Evolutionary conservation across 257 asterid genomes (phyloP).

Genomic region (Mentha longifolia): DNA sequence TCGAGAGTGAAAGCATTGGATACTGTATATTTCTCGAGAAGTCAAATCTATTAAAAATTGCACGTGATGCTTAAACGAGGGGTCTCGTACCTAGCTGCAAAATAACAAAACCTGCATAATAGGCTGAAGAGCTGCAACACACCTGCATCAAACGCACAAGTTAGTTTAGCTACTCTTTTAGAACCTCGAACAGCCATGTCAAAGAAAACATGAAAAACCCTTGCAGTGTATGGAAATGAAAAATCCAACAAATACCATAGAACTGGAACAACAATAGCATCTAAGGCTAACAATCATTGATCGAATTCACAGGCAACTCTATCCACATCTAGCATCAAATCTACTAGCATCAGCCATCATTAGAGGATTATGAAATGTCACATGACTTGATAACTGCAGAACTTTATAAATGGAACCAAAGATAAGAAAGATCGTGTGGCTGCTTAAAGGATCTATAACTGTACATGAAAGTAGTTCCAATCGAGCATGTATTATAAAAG

Average conservation of each 20-base stretch:
- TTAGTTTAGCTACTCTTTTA: neutral
- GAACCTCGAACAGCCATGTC: neutral
- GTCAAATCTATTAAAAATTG: conserved; percentile 11
- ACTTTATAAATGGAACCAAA: neutral
- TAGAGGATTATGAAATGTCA: neutral
- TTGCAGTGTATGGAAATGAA: neutral
- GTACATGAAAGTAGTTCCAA: neutral
- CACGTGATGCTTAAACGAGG: neutral
- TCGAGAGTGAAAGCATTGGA: neutral
- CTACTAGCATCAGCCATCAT: neutral
- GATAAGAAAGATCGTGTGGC: neutral
- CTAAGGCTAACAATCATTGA: neutral
- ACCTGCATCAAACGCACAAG: conserved; percentile 33
- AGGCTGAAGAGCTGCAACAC: neutral
- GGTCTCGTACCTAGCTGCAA: neutral
- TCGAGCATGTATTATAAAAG: neutral
- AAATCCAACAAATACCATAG: neutral
- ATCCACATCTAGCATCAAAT: conserved; percentile 15
- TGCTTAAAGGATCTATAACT: conserved; percentile 1
- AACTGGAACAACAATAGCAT: neutral
- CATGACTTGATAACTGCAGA: neutral
- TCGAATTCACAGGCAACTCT: neutral
- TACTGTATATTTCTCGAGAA: neutral
- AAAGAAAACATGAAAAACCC: neutral
- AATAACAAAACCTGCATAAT: neutral